phyloP scores from a whole-genome alignment of 2,329 filamentous ascomycete species.

The Magnaporthiopsis rhizophila region DNA sequence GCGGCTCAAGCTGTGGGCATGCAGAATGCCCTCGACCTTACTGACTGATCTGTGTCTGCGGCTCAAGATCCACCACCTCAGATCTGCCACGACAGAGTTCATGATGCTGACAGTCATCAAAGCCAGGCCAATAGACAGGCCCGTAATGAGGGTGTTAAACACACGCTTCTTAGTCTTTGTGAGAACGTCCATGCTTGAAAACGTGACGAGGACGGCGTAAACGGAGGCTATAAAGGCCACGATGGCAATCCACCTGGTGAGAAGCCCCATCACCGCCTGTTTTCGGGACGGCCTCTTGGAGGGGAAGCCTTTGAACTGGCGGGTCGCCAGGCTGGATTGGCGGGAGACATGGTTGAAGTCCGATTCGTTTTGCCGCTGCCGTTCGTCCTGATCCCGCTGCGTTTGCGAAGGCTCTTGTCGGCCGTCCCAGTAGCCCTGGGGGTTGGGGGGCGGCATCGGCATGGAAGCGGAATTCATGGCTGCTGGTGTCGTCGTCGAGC shows the following conservation, averaged over 20 bases:
- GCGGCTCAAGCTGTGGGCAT: conserved; percentile 5
- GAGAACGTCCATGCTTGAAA: background rate
- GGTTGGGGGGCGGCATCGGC: background rate
- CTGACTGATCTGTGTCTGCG: conserved; percentile 25
- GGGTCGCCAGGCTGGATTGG: background rate
- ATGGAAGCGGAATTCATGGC: background rate
- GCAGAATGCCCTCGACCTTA: conserved; percentile 23
- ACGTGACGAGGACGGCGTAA: conserved; percentile 1
- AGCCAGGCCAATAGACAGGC: conserved; percentile 32
- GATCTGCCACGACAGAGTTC: conserved; percentile 33
- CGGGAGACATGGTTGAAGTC: background rate
- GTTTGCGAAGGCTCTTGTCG: background rate
- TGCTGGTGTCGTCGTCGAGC: background rate
- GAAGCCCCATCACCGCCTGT: background rate
- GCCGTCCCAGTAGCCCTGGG: background rate
- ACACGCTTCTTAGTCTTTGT: conserved; percentile 3
- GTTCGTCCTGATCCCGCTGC: background rate
- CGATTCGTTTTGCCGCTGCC: background rate
- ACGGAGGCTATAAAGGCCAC: background rate
- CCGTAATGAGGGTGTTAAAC: conserved; percentile 37
- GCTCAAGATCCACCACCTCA: conserved; percentile 38
- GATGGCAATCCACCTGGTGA: background rate
- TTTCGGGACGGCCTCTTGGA: conserved; percentile 4
- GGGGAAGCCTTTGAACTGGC: conserved; percentile 5
- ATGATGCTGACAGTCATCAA: conserved; percentile 33